Evolutionary conservation across 2,329 filamentous ascomycete genomes (phyloP), one percentile per base, ranked within the genome.

Genomic region (Aschersonia sp.): DNA sequence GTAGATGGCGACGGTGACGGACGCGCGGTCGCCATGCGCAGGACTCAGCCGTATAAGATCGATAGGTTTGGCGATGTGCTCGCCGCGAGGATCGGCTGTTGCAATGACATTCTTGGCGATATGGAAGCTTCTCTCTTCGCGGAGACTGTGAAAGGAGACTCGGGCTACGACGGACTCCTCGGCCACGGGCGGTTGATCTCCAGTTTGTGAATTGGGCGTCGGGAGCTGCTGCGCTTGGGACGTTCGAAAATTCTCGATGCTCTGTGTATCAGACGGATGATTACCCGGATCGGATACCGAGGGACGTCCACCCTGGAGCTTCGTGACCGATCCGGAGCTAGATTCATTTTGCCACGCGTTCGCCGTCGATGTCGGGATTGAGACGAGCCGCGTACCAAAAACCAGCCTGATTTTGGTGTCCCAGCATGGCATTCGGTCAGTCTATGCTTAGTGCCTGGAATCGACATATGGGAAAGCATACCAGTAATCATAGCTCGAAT

Each of bases 401-500:
- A 84, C 73, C 63, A 85, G 81, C 78, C 77, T 80, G 54, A 22
- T 22, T 22, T 22, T 22, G 22, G 22, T 22, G 22, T 22, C 22
- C 22, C 22, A 22, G 22, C 22, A 22, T 22, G 22, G 22, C 22
- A 2, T 22, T 4, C 22, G 22, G 22, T 22, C 22, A 22, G 22
- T 22, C 22, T 22, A 22, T 22, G 22, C 22, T 22, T 3, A 22
- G 22, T 22, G 22, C 22, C 22, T 22, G 22, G 2, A 22, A 22
- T 22, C 22, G 22, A 39, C 35, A 39, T n/a, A 9, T 2, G n/a
- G 9, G 46, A 32, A 14, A 46, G 51, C 66, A 57, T 68, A 80
- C 87, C 89, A 97, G 68, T 89, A 88, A 63, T 94, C 87, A 65
- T 95, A 96, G 57, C 81, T 87, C 46, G 76, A 76, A 59, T 81